Base-by-base conservation (phyloP, 176 grass and related monocot species). In the Stipa capillata region DNA sequence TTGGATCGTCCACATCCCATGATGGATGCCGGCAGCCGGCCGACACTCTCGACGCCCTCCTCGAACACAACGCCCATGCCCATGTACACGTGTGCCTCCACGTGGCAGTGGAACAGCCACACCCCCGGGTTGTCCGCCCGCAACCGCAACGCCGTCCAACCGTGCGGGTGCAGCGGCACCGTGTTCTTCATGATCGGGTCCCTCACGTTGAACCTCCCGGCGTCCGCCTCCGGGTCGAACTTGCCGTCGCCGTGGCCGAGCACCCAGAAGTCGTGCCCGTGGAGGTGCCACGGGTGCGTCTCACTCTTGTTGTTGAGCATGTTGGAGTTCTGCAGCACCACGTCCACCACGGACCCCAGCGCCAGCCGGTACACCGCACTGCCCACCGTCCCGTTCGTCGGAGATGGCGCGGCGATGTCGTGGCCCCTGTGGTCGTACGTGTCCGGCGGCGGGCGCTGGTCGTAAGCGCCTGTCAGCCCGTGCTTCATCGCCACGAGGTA, bases 201-300 rank as follows among this genome's bases (percentile, higher is more conserved):
- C 18, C 42, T 81, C 56, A 87, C 47, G 70, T 91, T 93, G 48
- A 85, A 79, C 44, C 12, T 49, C 20, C 17, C 49, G 0, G 77
- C 34, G 77, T 93, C 76, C 2, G 1, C 10, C 7, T 79, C 83
- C 2, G 88, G 90, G 8, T 91, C 42, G 65, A 93, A 97, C 71
- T 91, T 93, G 7, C 83, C 90, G 0, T 64, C 21, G 11, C 94
- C 90, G 32, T 97, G 85, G 33, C 80, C 93, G 32, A 97, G 36
- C 73, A 93, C 90, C 88, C 90, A 93, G 62, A 97, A 93, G 65
- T 97, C 88, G 31, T 93, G 93, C 1, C 90, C 93, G 24, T 97
- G 93, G 62, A 97, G 82, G 63, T 97, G 93, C 90, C 94, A 97
- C 12, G 94, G 93, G 83, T 93, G 90, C 5, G 88, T 77, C 80